Evolutionary conservation across 1,139 yeast species (phyloP).

Genomic region (Debaryomyces psychrophilus): DNA sequence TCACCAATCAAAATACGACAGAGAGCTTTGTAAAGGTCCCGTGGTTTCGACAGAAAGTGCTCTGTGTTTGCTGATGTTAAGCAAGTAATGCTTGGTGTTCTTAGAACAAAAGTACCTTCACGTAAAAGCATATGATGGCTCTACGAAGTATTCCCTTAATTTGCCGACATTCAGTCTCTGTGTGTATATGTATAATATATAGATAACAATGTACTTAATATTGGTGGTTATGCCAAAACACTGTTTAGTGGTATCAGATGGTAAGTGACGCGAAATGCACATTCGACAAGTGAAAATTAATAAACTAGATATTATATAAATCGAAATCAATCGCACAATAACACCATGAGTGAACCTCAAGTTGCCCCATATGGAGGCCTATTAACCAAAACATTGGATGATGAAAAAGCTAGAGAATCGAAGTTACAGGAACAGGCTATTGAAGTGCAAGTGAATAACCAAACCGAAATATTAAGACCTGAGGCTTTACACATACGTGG

Average conservation of each 20-base stretch:
- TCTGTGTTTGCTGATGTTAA: background rate
- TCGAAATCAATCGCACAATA: background rate
- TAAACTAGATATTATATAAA: background rate
- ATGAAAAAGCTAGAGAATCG: conserved; percentile 37
- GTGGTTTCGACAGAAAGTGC: background rate
- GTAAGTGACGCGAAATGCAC: conserved; percentile 2
- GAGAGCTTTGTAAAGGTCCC: background rate
- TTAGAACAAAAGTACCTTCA: background rate
- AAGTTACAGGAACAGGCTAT: conserved; percentile 37
- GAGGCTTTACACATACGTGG: conserved; percentile 61
- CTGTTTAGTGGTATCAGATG: background rate
- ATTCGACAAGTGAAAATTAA: conserved; percentile 5
- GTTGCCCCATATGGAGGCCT: conserved; percentile 51
- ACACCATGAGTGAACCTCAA: conserved; percentile 34
- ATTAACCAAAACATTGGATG: conserved; percentile 44
- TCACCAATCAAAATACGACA: background rate
- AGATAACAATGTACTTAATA: background rate
- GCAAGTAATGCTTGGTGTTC: background rate
- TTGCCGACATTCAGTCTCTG: background rate
- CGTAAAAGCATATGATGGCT: no score
- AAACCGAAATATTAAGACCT: conserved; percentile 38
- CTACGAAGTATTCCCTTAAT: background rate
- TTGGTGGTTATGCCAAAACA: background rate
- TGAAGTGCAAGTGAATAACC: conserved; percentile 38
- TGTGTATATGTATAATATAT: conserved; percentile 1